Conservation (phyloP, 2,329 filamentous ascomycete genomes). For the Bertia moriformis region DNA sequence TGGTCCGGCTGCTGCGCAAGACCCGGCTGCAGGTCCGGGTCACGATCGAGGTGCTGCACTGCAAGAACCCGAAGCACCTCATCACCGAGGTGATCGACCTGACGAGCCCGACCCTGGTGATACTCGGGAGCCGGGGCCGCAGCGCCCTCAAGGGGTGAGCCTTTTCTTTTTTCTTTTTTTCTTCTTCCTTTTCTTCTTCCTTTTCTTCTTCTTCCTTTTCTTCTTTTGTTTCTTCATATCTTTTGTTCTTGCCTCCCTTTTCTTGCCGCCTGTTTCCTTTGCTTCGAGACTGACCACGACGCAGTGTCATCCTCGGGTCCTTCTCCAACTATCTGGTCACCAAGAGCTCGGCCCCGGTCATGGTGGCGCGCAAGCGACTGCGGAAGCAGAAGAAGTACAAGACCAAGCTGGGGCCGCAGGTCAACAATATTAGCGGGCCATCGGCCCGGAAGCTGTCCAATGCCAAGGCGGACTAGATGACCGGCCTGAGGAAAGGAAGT, state of each 20-base stretch:
- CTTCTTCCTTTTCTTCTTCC: neutral
- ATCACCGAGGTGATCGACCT: conserved; percentile 95
- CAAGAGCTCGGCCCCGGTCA: conserved; percentile 90
- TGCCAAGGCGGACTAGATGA: conserved; percentile 71
- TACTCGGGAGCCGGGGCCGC: conserved; percentile 79
- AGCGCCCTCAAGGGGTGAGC: conserved; percentile 84
- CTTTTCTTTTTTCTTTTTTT: conserved; percentile 2
- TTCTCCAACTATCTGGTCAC: conserved; percentile 97
- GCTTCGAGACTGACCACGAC: neutral
- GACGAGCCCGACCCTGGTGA: conserved; percentile 78
- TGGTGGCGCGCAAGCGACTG: conserved; percentile 87
- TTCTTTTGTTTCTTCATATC: conserved; percentile 2
- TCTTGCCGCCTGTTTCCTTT: conserved; percentile 1
- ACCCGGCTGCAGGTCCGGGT: conserved; percentile 84
- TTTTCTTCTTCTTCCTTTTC: conserved; percentile 3
- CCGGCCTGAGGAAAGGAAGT: too few species aligned
- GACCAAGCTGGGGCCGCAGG: conserved; percentile 53
- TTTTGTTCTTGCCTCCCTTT: too few species aligned
- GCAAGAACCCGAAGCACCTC: conserved; percentile 92
- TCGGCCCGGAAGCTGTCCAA: conserved; percentile 50
- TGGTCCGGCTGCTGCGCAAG: conserved; percentile 75
- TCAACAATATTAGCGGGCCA: conserved; percentile 68
- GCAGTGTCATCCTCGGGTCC: conserved; percentile 78
- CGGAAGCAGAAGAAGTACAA: conserved; percentile 79
- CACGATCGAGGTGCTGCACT: conserved; percentile 91